phyloP scores from a whole-genome alignment of 768 basidiomycete genomes.

The Rubroboletus pulcherrimus region DNA sequence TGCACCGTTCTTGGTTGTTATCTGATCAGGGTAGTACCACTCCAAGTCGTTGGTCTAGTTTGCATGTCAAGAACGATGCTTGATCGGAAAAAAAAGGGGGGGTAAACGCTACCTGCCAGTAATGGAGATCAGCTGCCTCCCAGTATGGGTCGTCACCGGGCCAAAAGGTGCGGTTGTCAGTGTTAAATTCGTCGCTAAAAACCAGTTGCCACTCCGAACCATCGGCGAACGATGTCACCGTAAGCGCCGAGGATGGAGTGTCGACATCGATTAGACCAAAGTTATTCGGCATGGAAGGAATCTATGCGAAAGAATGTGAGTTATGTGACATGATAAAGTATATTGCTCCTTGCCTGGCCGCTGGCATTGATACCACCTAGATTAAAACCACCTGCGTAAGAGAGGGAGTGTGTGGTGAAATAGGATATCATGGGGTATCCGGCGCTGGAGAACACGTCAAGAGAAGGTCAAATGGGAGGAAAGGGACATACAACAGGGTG shows the following conservation, averaged over 20 bases:
- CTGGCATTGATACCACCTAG: constrained; percentile 73
- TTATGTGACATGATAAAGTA: background rate
- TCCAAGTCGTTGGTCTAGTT: constrained; percentile 68
- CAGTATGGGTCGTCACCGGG: constrained; percentile 82
- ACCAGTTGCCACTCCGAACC: constrained; percentile 60
- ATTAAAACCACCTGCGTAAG: constrained; percentile 61
- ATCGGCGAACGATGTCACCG: constrained; percentile 49
- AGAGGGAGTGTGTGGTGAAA: constrained; percentile 43
- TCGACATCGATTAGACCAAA: constrained; percentile 72
- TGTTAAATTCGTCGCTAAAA: constrained; percentile 88
- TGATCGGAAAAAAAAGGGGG: background rate
- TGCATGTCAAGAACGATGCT: background rate
- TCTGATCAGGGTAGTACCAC: constrained; percentile 83
- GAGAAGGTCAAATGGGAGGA: background rate
- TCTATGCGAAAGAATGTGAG: constrained; percentile 29
- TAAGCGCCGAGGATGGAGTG: constrained; percentile 62
- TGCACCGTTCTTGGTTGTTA: constrained; percentile 69
- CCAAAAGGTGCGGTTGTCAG: constrained; percentile 75
- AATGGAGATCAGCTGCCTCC: constrained; percentile 81
- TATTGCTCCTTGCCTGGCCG: constrained; percentile 51
- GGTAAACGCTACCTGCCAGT: constrained; percentile 53
- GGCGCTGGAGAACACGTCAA: constrained; percentile 38
- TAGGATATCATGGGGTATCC: constrained; percentile 63
- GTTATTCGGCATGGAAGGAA: constrained; percentile 59
- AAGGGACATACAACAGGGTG: constrained; percentile 52